Percentiles rank a stretch among this genome's conserved stretches.
These are phyloP conservation scores for Vicia faba DNA, from an alignment of 306 rosid species.

Conservation along the genomic window DNA sequence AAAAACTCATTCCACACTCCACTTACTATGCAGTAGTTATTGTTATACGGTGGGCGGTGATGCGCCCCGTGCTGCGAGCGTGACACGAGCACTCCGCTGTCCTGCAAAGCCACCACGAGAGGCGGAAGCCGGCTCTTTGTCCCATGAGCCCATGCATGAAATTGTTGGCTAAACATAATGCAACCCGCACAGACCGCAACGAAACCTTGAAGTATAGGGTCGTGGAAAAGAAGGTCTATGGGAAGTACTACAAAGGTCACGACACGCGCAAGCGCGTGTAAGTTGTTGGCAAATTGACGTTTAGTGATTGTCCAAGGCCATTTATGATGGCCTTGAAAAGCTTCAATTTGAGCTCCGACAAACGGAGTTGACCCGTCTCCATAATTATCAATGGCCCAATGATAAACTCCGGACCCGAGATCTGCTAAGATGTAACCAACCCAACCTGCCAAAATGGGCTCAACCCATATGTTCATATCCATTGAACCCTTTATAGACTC, in stretches of 20 bases:
- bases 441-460: slow-evolving; percentile 43
- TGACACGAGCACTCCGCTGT: slow-evolving; percentile 66
- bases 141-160: slow-evolving; percentile 95
- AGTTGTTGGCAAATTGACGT: slow-evolving; percentile 84
- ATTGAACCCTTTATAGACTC: slow-evolving; percentile 45
- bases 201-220: slow-evolving; percentile 59
- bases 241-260: slow-evolving; percentile 71
- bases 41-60: slow-evolving; percentile 78
- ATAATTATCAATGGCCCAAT: slow-evolving; percentile 88
- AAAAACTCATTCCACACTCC: slow-evolving; percentile 83
- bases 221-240: slow-evolving; percentile 51
- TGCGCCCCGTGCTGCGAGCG: slow-evolving; percentile 71
- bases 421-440: slow-evolving; percentile 79
- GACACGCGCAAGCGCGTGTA: slow-evolving; percentile 69
- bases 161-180: slow-evolving; percentile 96
- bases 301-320: slow-evolving; percentile 86
- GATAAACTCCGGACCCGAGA: slow-evolving; percentile 87
- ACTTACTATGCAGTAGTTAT: slow-evolving; percentile 89
- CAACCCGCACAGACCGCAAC: slow-evolving; percentile 64
- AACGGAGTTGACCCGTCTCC: slow-evolving; percentile 65
- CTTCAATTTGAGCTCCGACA: slow-evolving; percentile 79
- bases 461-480: slow-evolving; percentile 37
- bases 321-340: slow-evolving; percentile 91
- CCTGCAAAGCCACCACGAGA: slow-evolving; percentile 61
- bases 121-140: slow-evolving; percentile 77